phyloP scores from a whole-genome alignment of 164 flowering plant species.

The Chimonanthus praecox region DNA sequence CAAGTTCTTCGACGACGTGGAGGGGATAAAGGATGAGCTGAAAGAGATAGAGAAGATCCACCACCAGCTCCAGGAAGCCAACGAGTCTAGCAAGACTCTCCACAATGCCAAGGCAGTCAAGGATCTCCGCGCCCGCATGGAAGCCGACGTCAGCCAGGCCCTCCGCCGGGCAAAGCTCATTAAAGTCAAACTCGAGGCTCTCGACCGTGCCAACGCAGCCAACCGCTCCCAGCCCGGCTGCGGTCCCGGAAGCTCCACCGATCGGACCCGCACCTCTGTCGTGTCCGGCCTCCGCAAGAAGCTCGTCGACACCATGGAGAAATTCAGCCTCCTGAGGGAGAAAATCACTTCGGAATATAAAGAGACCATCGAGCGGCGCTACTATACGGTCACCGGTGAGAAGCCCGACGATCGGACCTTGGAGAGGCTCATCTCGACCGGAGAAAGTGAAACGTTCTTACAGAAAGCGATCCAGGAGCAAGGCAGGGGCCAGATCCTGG shows the following conservation, averaged over 20 bases:
- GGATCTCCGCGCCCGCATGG: conserved; percentile 25
- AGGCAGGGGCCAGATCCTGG: conserved; percentile 29
- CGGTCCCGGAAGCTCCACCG: conserved; percentile 35
- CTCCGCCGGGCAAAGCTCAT: conserved; percentile 26
- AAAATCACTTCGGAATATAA: conserved; percentile 18
- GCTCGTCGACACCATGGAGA: conserved; percentile 23
- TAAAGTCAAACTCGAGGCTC: conserved; percentile 27
- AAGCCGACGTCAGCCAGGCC: conserved; percentile 20
- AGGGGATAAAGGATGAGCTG: conserved; percentile 31
- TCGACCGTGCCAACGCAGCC: conserved; percentile 32
- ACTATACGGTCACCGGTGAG: conserved; percentile 30
- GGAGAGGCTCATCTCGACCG: conserved; percentile 23
- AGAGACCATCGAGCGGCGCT: conserved; percentile 24
- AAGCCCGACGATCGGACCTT: conserved; percentile 22
- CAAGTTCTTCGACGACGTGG: conserved; percentile 41
- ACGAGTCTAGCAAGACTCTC: conserved; percentile 31
- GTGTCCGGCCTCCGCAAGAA: conserved; percentile 25
- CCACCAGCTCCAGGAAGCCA: conserved; percentile 17
- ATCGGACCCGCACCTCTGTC: conserved; percentile 30
- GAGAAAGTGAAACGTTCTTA: conserved; percentile 27
- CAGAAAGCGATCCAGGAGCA: conserved; percentile 27
- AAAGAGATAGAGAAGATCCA: conserved; percentile 26
- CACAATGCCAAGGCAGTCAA: conserved; percentile 30
- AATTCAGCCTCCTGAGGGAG: conserved; percentile 17
- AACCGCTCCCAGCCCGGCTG: conserved; percentile 28